phyloP scores from a whole-genome alignment of 2,329 filamentous ascomycete genomes.

The Sphaerulina vaccinii region DNA sequence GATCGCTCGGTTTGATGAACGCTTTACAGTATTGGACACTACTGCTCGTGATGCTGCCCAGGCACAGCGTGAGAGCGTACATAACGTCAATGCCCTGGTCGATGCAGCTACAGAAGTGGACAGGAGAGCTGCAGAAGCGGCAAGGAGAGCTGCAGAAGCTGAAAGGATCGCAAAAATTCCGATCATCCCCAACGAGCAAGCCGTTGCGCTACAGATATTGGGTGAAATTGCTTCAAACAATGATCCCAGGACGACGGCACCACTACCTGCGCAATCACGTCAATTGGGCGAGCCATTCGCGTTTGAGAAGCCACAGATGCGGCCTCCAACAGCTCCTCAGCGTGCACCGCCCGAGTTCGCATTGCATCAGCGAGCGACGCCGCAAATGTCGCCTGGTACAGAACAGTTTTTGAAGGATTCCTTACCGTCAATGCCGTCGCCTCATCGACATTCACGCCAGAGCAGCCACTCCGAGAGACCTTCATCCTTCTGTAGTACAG shows the following conservation, averaged over 20 bases:
- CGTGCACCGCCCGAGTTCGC: conserved; percentile 6
- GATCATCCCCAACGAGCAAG: conserved; percentile 41
- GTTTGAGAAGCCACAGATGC: conserved; percentile 13
- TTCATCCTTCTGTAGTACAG: conserved; percentile 2
- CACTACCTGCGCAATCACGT: conserved; percentile 5
- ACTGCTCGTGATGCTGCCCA: conserved; percentile 43
- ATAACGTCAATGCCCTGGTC: conserved; percentile 35
- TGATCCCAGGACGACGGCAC: conserved; percentile 16
- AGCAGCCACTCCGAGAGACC: conserved; percentile 5
- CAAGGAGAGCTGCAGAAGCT: conserved; percentile 36
- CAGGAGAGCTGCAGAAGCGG: conserved; percentile 28
- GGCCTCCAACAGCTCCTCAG: conserved; percentile 15
- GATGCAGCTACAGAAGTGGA: conserved; percentile 39
- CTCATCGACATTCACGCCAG: neutral
- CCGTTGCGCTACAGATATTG: conserved; percentile 39
- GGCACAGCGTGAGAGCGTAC: conserved; percentile 39
- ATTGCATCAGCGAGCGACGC: neutral
- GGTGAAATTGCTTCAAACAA: conserved; percentile 31
- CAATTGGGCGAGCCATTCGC: conserved; percentile 7
- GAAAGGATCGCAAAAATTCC: conserved; percentile 25
- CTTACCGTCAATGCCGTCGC: conserved; percentile 6
- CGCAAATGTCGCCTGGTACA: conserved; percentile 7
- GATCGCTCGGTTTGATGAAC: conserved; percentile 23
- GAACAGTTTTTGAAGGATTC: conserved; percentile 6
- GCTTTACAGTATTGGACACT: conserved; percentile 45